Percentiles rank a stretch among this genome's conserved stretches.
These are phyloP conservation scores for Xylaria sp. DNA, from an alignment of 2,329 filamentous ascomycete species.

Conservation along the genomic window DNA sequence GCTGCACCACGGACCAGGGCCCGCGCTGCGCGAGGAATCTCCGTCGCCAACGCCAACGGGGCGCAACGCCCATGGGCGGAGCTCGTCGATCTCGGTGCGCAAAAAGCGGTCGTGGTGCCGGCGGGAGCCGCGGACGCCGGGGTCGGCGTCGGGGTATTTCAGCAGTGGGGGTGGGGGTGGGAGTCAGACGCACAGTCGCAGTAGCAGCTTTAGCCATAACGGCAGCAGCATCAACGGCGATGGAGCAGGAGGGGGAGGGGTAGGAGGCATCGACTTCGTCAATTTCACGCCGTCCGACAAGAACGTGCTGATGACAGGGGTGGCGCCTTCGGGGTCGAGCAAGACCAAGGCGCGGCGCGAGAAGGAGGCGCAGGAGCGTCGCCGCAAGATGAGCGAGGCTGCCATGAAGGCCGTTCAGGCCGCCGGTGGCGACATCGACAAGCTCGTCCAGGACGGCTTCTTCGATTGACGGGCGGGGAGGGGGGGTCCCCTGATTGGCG, in stretches of 20 bases:
- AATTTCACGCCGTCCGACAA: conserved; percentile 88
- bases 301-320: conserved; percentile 78
- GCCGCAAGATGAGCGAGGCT: conserved; percentile 68
- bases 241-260: conserved; percentile 34
- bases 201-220: not conserved
- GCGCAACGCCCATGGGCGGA: conserved; percentile 17
- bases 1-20: conserved; percentile 41
- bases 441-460: conserved; percentile 55
- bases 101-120: conserved; percentile 44
- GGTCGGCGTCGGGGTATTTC: conserved; percentile 8
- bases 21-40: conserved; percentile 34
- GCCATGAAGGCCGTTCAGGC: conserved; percentile 70
- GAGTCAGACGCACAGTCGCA: not conserved
- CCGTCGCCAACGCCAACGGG: conserved; percentile 46
- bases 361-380: conserved; percentile 80
- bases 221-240: conserved; percentile 33
- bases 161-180: conserved; percentile 1
- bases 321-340: conserved; percentile 85
- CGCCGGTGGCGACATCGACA: conserved; percentile 68
- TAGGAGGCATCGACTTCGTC: conserved; percentile 66
- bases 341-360: conserved; percentile 96
- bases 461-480: conserved; percentile 1
- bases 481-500: no score
- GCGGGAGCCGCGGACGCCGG: conserved; percentile 27
- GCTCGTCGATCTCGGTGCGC: conserved; percentile 35